Base-by-base conservation (phyloP, 169 alveolate genomes). In the Plasmodium gallinaceum region DNA sequence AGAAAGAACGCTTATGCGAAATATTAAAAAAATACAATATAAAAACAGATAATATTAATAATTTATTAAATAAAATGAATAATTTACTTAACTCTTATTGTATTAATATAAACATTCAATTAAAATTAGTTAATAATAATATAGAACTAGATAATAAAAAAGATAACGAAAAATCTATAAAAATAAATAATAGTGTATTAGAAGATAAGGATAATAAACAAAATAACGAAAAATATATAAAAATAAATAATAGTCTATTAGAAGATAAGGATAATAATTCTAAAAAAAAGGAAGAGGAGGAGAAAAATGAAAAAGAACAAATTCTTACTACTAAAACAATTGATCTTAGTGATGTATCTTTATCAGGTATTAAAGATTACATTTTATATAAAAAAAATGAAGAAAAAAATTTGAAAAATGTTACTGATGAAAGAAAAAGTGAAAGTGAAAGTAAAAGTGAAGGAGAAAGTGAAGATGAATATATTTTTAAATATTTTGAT, bases 401-500 rank as follows among this genome's bases (percentile, higher is more conserved):
- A 12, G 52, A 45, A 48, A 20, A 54, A 54, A 18, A 54, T 5
- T 5, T 42, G n/a, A n/a, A 22, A 14, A n/a, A 52, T 26, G 70
- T 26, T 22, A 37, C 48, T 18, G 37, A 12, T 22, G 42, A n/a
- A n/a, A 20, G 5, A 43, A 22, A 26, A 65, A 39, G 54, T 14
- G 54, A 26, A 32, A 45, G 42, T 68, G 18, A 26, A 18, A 72
- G 24, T 48, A 14, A 7, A n/a, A n/a, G n/a, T n/a, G 52, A 6
- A 6, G 32, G n/a, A 14, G 54, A 51, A 42, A 12, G 52, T 20
- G 60, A 6, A 16, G 62, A 52, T 22, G 37, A 57, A 7, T 71
- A 66, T 48, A 72, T 80, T 14, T 61, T 80, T 14, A 80, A 80
- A 62, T 80, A 80, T 60, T 80, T 80, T 57, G 90, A 80, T 20